Percentiles rank a stretch among this genome's conserved stretches.
Conservation (phyloP, 805 yeast genomes). For the Saccharomycopsis javanensis region DNA sequence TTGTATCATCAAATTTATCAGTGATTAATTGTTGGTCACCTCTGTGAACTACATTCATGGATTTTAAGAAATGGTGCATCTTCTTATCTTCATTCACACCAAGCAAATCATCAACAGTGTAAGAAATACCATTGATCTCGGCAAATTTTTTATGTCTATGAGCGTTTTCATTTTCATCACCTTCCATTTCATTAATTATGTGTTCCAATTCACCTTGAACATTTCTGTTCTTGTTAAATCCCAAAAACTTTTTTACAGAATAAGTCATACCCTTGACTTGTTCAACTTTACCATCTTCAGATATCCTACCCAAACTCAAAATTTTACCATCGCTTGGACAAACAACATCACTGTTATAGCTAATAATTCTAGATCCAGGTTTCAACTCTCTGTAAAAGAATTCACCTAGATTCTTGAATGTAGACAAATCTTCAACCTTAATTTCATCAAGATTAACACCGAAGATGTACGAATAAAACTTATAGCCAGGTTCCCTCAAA, state of each 20-base stretch:
- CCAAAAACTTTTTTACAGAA: slow-evolving; percentile 79
- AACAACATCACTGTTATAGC: slow-evolving; percentile 52
- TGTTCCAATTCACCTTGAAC: slow-evolving; percentile 22
- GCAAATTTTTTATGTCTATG: slow-evolving; percentile 58
- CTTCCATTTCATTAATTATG: slow-evolving; percentile 23
- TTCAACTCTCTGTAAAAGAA: slow-evolving; percentile 79
- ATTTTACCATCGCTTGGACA: slow-evolving; percentile 94
- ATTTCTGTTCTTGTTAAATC: slow-evolving; percentile 35
- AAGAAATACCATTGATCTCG: slow-evolving; percentile 62
- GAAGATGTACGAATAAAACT: slow-evolving; percentile 65
- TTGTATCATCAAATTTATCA: slow-evolving; percentile 21
- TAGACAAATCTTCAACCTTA: slow-evolving; percentile 66
- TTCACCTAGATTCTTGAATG: slow-evolving; percentile 75
- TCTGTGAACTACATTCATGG: slow-evolving; percentile 44
- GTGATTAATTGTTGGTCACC: slow-evolving; percentile 41
- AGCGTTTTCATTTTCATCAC: slow-evolving; percentile 31
- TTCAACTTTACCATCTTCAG: slow-evolving; percentile 76
- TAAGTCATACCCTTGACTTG: slow-evolving; percentile 97
- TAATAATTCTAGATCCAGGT: slow-evolving; percentile 73
- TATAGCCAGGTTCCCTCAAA: slow-evolving; percentile 76
- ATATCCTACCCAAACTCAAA: slow-evolving; percentile 69
- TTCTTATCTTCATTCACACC: slow-evolving; percentile 39
- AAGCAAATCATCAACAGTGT: slow-evolving; percentile 57
- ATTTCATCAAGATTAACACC: slow-evolving; percentile 88
- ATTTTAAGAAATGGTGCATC: slow-evolving; percentile 36